Evolutionary conservation across 2,329 filamentous ascomycete genomes (phyloP).

Genomic region (Microcyclospora pomicola): DNA sequence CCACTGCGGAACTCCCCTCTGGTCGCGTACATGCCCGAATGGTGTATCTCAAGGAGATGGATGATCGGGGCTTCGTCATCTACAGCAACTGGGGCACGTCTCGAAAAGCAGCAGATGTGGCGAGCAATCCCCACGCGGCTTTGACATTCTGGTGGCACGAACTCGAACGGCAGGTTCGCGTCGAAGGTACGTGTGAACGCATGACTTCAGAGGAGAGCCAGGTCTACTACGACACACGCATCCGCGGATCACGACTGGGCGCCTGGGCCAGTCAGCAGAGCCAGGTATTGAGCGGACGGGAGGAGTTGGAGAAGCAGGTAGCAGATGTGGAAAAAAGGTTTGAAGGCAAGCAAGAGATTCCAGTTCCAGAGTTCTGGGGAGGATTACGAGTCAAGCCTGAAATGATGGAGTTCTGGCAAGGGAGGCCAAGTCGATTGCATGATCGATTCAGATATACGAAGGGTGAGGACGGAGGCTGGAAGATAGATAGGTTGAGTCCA

Average conservation of each 20-base stretch:
- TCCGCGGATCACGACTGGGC: conserved; percentile 69
- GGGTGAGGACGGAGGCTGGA: conserved; percentile 26
- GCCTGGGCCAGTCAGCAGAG: conserved; percentile 92
- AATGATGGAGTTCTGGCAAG: conserved; percentile 92
- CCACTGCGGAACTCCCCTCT: conserved; percentile 69
- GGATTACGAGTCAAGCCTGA: conserved; percentile 75
- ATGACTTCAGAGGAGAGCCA: conserved; percentile 58
- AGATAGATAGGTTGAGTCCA: conserved; percentile 59
- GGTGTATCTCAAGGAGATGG: conserved; percentile 93
- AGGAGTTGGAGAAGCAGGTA: conserved; percentile 63
- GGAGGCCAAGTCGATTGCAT: conserved; percentile 75
- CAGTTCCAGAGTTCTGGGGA: conserved; percentile 89
- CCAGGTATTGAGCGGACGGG: conserved; percentile 54
- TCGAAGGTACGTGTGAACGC: conserved; percentile 64
- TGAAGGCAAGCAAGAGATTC: conserved; percentile 62
- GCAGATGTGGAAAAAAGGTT: conserved; percentile 64
- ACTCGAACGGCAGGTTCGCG: conserved; percentile 75
- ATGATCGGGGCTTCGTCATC: conserved; percentile 68
- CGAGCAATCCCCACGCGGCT: conserved; percentile 60
- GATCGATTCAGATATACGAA: conserved; percentile 81
- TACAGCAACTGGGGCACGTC: conserved; percentile 87
- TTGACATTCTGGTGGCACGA: conserved; percentile 85
- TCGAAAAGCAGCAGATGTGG: conserved; percentile 52
- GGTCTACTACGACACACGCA: conserved; percentile 49
- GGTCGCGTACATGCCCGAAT: conserved; percentile 73